A percentile compares a stretch with the other conserved stretches of the same genome.
Evolutionary conservation across 208 protist species (phyloP).

Genomic region (Acanthamoeba triangularis): DNA sequence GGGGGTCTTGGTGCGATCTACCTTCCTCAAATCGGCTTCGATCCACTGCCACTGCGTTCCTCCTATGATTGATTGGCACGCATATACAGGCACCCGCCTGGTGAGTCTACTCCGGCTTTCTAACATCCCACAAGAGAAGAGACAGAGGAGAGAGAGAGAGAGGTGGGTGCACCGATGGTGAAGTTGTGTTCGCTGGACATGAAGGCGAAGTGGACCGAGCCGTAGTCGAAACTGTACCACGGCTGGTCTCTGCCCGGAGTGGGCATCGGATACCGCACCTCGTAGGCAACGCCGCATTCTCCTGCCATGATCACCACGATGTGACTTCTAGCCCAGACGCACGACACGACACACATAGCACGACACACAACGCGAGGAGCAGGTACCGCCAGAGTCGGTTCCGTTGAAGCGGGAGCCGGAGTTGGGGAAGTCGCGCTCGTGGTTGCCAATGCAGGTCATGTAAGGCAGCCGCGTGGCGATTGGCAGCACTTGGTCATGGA

Average conservation of each 20-base stretch:
- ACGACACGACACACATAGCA: too few species aligned
- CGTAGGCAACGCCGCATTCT: slow-evolving; percentile 81
- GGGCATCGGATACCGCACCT: slow-evolving; percentile 75
- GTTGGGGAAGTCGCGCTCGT: slow-evolving; percentile 84
- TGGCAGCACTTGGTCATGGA: neutral
- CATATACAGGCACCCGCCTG: too few species aligned
- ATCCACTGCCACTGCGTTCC: slow-evolving; percentile 87
- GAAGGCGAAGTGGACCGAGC: slow-evolving; percentile 85
- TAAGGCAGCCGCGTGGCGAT: neutral
- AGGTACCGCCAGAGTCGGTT: slow-evolving; percentile 51
- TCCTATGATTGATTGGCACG: neutral
- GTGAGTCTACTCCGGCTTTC: too few species aligned
- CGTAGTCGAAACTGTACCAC: slow-evolving; percentile 86
- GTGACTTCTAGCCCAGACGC: too few species aligned
- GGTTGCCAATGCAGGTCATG: slow-evolving; percentile 82
- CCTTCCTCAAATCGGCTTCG: slow-evolving; percentile 78
- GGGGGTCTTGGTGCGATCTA: slow-evolving; percentile 86
- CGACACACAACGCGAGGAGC: too few species aligned
- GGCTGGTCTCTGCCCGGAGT: slow-evolving; percentile 12
- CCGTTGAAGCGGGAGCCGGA: slow-evolving; percentile 18
- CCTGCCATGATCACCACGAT: too few species aligned
- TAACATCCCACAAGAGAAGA: too few species aligned
- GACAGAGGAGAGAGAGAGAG: too few species aligned
- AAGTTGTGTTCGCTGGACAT: slow-evolving; percentile 86
- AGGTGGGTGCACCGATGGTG: neutral